A percentile compares a stretch with the other conserved stretches of the same genome.
These are phyloP conservation scores for Colletotrichum acutatum DNA, from an alignment of 2,329 filamentous ascomycete genomes.

Conservation along the genomic window DNA sequence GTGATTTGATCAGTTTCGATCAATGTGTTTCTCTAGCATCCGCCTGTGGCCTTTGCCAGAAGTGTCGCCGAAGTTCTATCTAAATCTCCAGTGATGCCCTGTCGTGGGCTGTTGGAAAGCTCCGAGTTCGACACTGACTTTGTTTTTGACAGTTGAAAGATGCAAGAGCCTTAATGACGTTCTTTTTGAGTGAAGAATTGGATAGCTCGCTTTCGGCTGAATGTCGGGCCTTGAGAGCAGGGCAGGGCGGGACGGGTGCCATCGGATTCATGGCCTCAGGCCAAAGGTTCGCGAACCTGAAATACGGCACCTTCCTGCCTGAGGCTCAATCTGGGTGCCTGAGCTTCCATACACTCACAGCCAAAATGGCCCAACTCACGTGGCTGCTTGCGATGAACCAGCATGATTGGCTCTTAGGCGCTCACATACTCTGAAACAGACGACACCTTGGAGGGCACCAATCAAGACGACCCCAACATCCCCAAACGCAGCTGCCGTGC, in stretches of 20 bases:
- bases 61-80: background rate
- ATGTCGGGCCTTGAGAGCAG: constrained; percentile 10
- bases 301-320: background rate
- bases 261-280: background rate
- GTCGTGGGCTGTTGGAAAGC: constrained; percentile 14
- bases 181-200: constrained; percentile 5
- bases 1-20: background rate
- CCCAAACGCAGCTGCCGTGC: constrained; percentile 17
- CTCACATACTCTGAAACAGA: constrained; percentile 50
- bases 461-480: background rate
- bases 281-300: background rate
- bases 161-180: constrained; percentile 19
- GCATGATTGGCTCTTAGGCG: constrained; percentile 44
- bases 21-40: background rate
- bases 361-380: background rate
- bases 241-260: constrained; percentile 25
- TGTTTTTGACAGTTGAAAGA: background rate
- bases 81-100: background rate
- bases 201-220: constrained; percentile 15
- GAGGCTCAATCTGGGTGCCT: background rate
- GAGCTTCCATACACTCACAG: too few species aligned
- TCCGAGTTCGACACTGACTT: constrained; percentile 1
- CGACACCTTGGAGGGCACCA: constrained; percentile 38
- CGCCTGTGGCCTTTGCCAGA: background rate
- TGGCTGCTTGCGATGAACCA: background rate